Evolutionary conservation across 1,284 basidiomycete species (phyloP), one percentile per base, ranked within the genome.

Genomic region (Xanthoconium separans): DNA sequence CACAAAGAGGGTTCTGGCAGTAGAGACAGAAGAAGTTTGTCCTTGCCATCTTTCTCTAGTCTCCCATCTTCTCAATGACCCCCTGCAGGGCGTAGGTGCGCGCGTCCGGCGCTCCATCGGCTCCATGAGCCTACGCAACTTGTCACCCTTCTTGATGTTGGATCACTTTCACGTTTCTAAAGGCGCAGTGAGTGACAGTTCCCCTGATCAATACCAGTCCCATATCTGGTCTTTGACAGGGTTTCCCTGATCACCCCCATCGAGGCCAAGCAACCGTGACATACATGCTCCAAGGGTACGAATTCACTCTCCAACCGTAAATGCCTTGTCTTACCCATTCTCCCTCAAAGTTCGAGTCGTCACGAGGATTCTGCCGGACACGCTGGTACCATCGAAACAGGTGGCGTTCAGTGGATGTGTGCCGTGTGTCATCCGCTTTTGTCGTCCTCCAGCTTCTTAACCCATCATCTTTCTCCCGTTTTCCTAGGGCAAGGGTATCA

Each of bases 361-460:
- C 95, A 98, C 65, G 95, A 98, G 72, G 96, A 98, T 70, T 96
- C 93, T 30, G 86, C 86, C 5, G 95, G 95, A 2, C 92, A 98
- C 71, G 80, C 82, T 52, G 93, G 93, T 39, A 81, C 77, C 9
- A 89, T 98, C 57, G 83, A 84, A 43, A 73, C 87, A 6, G 95
- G 95, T 9, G 94, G 93, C 53, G 86, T 96, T 3, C 95, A 97
- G 66, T 97, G 93, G 92, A 97, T 97, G 94, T 89, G 85, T 65
- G 94, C 93, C 12, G 91, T 90, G 57, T 73, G 78, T 65, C 20
- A 36, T 31, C 37, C 44, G 22, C 5, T 36, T 5, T 27, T 4
- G 13, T 44, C 42, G 22, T 30, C 31, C 30, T 30, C 27, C 39
- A 2, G 29, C 22, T 51, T 55, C 29, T 37, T 29, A n/a, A 7